A percentile compares a stretch with the other conserved stretches of the same genome.
Conservation (phyloP, 768 basidiomycete genomes). For the Leccinum longicurvipes region DNA sequence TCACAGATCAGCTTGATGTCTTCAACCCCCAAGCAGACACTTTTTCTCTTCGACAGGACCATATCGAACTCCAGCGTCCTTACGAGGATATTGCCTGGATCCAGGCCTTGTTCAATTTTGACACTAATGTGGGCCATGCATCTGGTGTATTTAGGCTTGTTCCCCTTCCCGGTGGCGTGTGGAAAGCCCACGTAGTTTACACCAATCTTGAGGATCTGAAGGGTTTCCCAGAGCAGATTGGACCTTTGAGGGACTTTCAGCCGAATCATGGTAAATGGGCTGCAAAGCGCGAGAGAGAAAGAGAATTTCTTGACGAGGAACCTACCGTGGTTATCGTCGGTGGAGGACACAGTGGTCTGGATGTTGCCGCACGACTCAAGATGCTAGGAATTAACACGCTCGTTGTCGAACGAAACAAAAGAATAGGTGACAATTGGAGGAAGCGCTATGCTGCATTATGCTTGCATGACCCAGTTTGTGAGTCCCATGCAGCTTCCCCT, state of each 20-base stretch:
- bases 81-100: slow-evolving; percentile 41
- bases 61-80: slow-evolving; percentile 22
- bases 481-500: slow-evolving; percentile 1
- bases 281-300: slow-evolving; percentile 25
- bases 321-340: slow-evolving; percentile 53
- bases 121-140: slow-evolving; percentile 37
- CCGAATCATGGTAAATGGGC: slow-evolving; percentile 36
- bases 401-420: slow-evolving; percentile 24
- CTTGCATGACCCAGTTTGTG: slow-evolving; percentile 33
- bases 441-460: slow-evolving; percentile 28
- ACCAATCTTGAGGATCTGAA: slow-evolving; percentile 52
- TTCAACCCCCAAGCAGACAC: slow-evolving; percentile 17
- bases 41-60: slow-evolving; percentile 24
- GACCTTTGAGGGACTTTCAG: slow-evolving; percentile 41
- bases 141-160: slow-evolving; percentile 48
- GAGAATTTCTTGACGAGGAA: slow-evolving; percentile 35
- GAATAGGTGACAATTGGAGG: slow-evolving; percentile 33
- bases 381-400: slow-evolving; percentile 20
- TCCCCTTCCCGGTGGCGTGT: slow-evolving; percentile 37
- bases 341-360: slow-evolving; percentile 53
- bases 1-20: slow-evolving; percentile 41
- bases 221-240: slow-evolving; percentile 42
- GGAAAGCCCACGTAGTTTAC: slow-evolving; percentile 48
- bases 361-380: slow-evolving; percentile 54
- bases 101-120: slow-evolving; percentile 44